Conservation (phyloP, 2,329 filamentous ascomycete genomes). For the Botrytis paeoniae region DNA sequence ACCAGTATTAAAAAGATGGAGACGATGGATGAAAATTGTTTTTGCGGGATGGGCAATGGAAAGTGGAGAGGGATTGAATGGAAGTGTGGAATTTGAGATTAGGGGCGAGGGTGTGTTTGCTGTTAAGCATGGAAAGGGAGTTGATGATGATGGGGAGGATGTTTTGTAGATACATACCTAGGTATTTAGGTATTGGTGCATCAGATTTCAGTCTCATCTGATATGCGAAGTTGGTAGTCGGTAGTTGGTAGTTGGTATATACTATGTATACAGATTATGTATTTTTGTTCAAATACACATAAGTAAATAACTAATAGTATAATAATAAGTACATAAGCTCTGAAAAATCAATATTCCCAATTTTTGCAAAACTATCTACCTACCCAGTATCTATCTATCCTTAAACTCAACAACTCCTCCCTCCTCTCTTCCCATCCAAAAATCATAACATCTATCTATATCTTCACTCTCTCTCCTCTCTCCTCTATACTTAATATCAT, state of each 20-base stretch:
- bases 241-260: neutral
- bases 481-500: too few species aligned
- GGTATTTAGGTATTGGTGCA: neutral
- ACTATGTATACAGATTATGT: neutral
- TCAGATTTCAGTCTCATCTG: neutral
- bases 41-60: slow-evolving; percentile 74
- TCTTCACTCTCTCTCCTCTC: too few species aligned
- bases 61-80: slow-evolving; percentile 47
- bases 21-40: slow-evolving; percentile 81
- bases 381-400: too few species aligned
- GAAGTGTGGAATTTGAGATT: slow-evolving; percentile 71
- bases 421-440: too few species aligned
- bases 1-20: slow-evolving; percentile 57
- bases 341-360: neutral
- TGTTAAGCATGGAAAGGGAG: slow-evolving; percentile 20
- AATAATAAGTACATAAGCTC: neutral
- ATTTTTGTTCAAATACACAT: neutral
- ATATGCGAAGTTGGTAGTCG: neutral
- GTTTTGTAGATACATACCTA: neutral
- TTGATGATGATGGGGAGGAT: slow-evolving; percentile 16
- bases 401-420: too few species aligned
- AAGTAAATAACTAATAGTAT: neutral
- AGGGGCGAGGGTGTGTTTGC: slow-evolving; percentile 59
- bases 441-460: too few species aligned
- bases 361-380: neutral